Evolutionary conservation across 768 basidiomycete genomes (phyloP), one percentile per base, ranked within the genome.

Genomic region (Pilatotrama ljubarskyi): DNA sequence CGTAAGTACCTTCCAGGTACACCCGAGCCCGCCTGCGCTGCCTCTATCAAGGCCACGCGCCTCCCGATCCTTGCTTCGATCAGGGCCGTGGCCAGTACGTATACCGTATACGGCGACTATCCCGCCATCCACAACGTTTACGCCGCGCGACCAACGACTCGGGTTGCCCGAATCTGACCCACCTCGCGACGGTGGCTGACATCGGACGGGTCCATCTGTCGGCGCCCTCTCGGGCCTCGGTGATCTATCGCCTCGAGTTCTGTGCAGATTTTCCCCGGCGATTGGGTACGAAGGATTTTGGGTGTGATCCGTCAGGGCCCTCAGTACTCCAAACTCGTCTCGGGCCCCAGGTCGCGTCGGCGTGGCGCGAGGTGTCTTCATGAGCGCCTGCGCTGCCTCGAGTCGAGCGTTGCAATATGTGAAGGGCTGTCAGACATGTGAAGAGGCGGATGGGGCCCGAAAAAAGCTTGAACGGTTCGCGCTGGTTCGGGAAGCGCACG

Each of bases 361-460:
- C 29, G 29, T 32, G 29, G 29, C 29, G 29, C 4, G 29, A 4
- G 5, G 29, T 32, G 29, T 32, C 5, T 32, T 32, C 10, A 32
- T 32, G 29, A 32, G 29, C 29, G 29, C 10, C 29, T 32, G 5
- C 4, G 29, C 29, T 32, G 29, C 5, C 41, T n/a, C 20, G n/a
- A 20, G 17, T 40, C 38, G 38, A 20, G 41, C 41, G 9, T 17
- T 17, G 41, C 41, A n/a, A 18, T 7, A 42, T 42, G 41, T 44
- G 54, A 55, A 42, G 35, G 29, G 54, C 43, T 38, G 54, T 55
- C 44, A 37, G 38, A 47, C 54, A 47, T 55, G 44, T 46, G 54
- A 55, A 55, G 54, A 25, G 35, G 14, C 8, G 3, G 3, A 6
- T 35, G 20, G 37, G 25, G 13, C 36, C 5, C 14, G 26, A 29